These are phyloP conservation scores for Ettlia oleoabundans DNA, from an alignment of 139 green algal species.

Conservation along the genomic window DNA sequence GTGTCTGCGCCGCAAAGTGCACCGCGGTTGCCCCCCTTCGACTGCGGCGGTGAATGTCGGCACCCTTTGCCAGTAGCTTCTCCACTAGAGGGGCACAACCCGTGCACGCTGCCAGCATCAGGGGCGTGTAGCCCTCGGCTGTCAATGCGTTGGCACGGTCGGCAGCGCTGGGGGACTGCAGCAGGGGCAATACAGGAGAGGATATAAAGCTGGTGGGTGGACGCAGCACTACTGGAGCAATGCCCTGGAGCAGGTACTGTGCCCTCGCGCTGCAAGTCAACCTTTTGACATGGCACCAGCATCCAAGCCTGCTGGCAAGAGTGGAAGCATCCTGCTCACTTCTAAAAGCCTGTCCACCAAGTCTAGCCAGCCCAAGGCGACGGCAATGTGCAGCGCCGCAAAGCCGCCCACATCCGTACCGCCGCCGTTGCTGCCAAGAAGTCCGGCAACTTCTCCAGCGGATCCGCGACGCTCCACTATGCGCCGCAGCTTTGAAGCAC, in stretches of 20 bases:
- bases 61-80: background rate
- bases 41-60: background rate
- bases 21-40: background rate
- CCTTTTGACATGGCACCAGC: too few species aligned
- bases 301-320: too few species aligned
- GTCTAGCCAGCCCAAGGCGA: background rate
- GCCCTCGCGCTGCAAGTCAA: too few species aligned
- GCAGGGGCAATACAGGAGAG: background rate
- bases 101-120: background rate
- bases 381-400: conserved; percentile 7
- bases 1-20: background rate
- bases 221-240: too few species aligned
- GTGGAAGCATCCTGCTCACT: background rate
- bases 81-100: too few species aligned
- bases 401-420: background rate
- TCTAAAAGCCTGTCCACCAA: background rate
- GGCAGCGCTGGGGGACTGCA: background rate
- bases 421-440: background rate
- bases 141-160: background rate
- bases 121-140: background rate
- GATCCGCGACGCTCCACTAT: background rate
- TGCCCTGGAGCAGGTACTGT: too few species aligned
- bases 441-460: background rate
- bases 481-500: too few species aligned
- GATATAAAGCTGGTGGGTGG: too few species aligned